Conservation (phyloP, 768 basidiomycete genomes). For the Russula sp. region DNA sequence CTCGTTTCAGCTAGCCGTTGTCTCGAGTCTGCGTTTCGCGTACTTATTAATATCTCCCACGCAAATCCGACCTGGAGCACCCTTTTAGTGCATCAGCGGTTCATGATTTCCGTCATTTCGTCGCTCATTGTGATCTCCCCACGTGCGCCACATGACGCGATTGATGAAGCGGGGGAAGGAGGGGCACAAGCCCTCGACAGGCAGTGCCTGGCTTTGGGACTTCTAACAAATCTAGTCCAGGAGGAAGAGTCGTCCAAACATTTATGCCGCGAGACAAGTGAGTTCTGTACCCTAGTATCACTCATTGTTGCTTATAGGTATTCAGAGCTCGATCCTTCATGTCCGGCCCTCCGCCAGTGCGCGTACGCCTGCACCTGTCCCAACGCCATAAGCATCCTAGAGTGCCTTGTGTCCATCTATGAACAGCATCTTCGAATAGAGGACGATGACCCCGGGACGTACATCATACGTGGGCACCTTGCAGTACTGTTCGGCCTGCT, state of each 20-base stretch:
- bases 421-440: conserved; percentile 38
- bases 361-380: conserved; percentile 53
- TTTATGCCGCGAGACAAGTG: conserved; percentile 49
- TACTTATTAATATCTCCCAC: conserved; percentile 71
- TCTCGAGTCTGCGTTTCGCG: conserved; percentile 56
- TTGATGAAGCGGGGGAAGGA: conserved; percentile 32
- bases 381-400: conserved; percentile 44
- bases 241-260: conserved; percentile 48
- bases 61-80: conserved; percentile 54
- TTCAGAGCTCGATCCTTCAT: conserved; percentile 52
- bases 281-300: conserved; percentile 36
- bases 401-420: conserved; percentile 53
- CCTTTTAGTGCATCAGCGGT: conserved; percentile 47
- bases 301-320: conserved; percentile 4
- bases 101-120: conserved; percentile 48
- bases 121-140: conserved; percentile 47
- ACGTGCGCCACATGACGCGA: conserved; percentile 23
- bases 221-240: conserved; percentile 76
- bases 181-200: conserved; percentile 56
- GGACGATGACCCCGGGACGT: conserved; percentile 34
- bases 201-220: conserved; percentile 69
- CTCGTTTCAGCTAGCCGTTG: conserved; percentile 43
- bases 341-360: conserved; percentile 51
- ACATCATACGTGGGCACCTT: conserved; percentile 68
- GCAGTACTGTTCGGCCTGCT: conserved; percentile 67